These are phyloP conservation scores for Ophiostoma montium DNA, from an alignment of 2,329 filamentous ascomycete species.

Conservation along the genomic window DNA sequence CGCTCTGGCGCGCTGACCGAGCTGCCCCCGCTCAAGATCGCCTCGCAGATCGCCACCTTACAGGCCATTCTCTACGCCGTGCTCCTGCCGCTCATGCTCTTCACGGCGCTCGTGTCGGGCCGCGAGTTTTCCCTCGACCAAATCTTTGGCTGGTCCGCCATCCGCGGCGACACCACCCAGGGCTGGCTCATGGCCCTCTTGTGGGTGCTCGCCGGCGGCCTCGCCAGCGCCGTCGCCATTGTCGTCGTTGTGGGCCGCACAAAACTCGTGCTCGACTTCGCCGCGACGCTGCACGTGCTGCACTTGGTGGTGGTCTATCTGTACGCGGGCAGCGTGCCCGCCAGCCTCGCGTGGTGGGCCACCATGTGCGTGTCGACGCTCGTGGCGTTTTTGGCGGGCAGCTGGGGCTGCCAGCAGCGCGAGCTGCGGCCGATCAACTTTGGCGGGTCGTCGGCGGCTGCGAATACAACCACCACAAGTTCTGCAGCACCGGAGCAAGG, in stretches of 20 bases:
- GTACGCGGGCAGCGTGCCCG: slow-evolving; percentile 64
- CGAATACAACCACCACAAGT: no score
- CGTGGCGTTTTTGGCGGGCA: slow-evolving; percentile 46
- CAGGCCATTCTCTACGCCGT: slow-evolving; percentile 41
- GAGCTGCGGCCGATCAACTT: slow-evolving; percentile 84
- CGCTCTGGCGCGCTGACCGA: slow-evolving; percentile 46
- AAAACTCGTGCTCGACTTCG: slow-evolving; percentile 91
- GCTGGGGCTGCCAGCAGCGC: slow-evolving; percentile 84
- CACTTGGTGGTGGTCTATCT: slow-evolving; percentile 39
- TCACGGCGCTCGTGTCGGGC: slow-evolving; percentile 45
- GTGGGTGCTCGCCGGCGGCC: slow-evolving; percentile 40
- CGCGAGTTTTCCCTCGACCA: slow-evolving; percentile 37
- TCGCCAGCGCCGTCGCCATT: slow-evolving; percentile 65
- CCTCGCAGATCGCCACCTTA: slow-evolving; percentile 42
- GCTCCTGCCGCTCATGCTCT: slow-evolving; percentile 39
- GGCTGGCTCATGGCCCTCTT: slow-evolving; percentile 46
- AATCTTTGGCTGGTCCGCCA: slow-evolving; percentile 42
- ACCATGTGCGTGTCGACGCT: slow-evolving; percentile 34
- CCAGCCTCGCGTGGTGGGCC: slow-evolving; percentile 76
- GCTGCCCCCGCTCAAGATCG: slow-evolving; percentile 45
- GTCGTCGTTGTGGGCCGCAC: slow-evolving; percentile 73
- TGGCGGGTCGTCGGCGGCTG: slow-evolving; percentile 37
- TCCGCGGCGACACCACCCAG: slow-evolving; percentile 47
- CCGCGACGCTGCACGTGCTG: slow-evolving; percentile 51
- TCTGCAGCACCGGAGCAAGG: no score